A percentile compares a stretch with the other conserved stretches of the same genome.
These are phyloP conservation scores for Candida smagusa DNA, from an alignment of 1,139 yeast species.

Conservation along the genomic window DNA sequence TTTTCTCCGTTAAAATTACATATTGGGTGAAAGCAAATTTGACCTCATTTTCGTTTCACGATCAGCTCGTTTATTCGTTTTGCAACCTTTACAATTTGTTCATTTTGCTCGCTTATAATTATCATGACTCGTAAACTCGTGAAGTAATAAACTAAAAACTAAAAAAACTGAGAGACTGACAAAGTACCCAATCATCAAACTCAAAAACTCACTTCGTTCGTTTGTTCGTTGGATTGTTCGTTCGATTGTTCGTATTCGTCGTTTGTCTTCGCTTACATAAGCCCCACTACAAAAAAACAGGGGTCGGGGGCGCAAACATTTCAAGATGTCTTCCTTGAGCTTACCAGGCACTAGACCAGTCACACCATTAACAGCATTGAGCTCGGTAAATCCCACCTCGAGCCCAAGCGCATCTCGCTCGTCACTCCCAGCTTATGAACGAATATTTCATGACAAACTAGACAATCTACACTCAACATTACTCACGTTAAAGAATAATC, in stretches of 20 bases:
- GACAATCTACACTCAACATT: conserved; percentile 47
- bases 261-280: neutral
- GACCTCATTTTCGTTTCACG: too few relatives aligned
- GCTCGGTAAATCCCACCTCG: neutral
- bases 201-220: neutral
- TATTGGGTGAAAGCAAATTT: too few relatives aligned
- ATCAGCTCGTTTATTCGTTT: too few relatives aligned
- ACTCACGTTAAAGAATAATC: conserved; percentile 59
- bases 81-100: too few relatives aligned
- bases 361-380: conserved; percentile 4
- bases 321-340: conserved; percentile 1
- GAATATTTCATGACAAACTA: conserved; percentile 46
- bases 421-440: conserved; percentile 40
- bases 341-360: conserved; percentile 5
- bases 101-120: too few relatives aligned
- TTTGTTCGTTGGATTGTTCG: neutral
- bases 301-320: conserved; percentile 4
- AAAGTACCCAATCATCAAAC: too few relatives aligned
- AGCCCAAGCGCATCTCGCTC: conserved; percentile 4
- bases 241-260: neutral
- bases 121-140: too few relatives aligned
- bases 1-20: too few relatives aligned
- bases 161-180: too few relatives aligned
- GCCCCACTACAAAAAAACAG: neutral
- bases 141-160: too few relatives aligned